Base-by-base conservation (phyloP, 2,329 filamentous ascomycete genomes). In the Fragosphaeria purpurea region DNA sequence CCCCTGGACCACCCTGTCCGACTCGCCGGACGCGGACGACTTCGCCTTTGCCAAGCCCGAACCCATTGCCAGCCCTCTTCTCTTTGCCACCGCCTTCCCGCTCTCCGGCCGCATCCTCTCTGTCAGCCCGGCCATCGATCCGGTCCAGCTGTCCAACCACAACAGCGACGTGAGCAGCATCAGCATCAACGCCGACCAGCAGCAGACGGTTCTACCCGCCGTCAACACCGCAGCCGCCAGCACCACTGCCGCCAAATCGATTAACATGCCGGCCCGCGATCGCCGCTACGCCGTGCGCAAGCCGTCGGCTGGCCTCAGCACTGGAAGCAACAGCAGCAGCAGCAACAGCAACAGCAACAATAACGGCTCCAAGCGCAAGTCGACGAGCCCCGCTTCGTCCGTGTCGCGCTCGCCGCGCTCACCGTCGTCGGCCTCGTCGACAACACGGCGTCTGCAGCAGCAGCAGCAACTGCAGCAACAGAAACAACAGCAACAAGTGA, bases 111-210 rank as follows among this genome's bases (percentile, higher is more conserved):
- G 51, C 9, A 56, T 58, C 50, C 35, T 56, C 22, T 50, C 60
- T 39, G 46, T 62, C 50, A 68, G 63, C 60, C 63, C 66, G 5
- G 61, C 61, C 35, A 60, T 68, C 50, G 62, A 67, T 57, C 66
- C 65, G 31, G 56, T 63, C 56, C 62, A 65, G 33, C 62, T 67
- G 4, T 55, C 60, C 30, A 52, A 47, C 50, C 45, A 38, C 42
- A 46, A 10, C 11, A n/a, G 30, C 30, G 38, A 41, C 13, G 32
- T 37, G 10, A 22, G 12, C 33, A 13, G 41, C 6, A 12, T 41
- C 6, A 22, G 37, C n/a, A 42, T 31, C 30, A 38, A 50, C 40
- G 32, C 41, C 11, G 30, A 53, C 30, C 44, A 31, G 31, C 46
- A 30, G 46, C 32, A 41, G 41, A 40, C 40, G 37, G 13, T 37